These are phyloP conservation scores for Salicornia ramosissima DNA, from an alignment of 148 eudicot genomes.

Conservation along the genomic window DNA sequence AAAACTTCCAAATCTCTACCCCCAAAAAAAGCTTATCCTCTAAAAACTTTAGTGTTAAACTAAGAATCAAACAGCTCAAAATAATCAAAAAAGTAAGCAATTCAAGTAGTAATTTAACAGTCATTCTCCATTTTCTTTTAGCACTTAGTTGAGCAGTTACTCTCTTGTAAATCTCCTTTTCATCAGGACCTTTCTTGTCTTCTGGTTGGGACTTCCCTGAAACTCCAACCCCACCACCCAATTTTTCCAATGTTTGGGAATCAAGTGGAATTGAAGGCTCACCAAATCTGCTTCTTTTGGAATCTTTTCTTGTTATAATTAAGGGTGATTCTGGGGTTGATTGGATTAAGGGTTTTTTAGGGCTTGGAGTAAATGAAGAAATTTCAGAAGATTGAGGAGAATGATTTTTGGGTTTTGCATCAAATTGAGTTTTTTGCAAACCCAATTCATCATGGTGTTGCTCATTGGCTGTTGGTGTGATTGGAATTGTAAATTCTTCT, in stretches of 20 bases:
- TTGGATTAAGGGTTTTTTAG: slow-evolving; percentile 45
- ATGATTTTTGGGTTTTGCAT: slow-evolving; percentile 3
- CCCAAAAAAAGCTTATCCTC: slow-evolving; percentile 35
- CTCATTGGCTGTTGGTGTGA: slow-evolving; percentile 8
- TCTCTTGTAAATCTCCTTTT: slow-evolving; percentile 58
- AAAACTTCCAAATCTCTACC: slow-evolving; percentile 67
- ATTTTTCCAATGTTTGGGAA: slow-evolving; percentile 16
- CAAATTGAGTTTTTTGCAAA: slow-evolving; percentile 10
- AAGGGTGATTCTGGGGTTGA: slow-evolving; percentile 36
- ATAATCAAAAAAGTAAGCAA: slow-evolving; percentile 42
- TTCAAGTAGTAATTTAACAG: slow-evolving; percentile 49
- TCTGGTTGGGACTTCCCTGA: too few relatives aligned
- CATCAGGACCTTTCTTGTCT: slow-evolving; percentile 39
- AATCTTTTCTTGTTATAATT: slow-evolving; percentile 32
- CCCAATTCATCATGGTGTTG: slow-evolving; percentile 11
- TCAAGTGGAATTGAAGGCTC: slow-evolving; percentile 53
- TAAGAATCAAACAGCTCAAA: slow-evolving; percentile 36
- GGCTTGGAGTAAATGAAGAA: slow-evolving; percentile 31
- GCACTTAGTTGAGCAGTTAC: slow-evolving; percentile 50
- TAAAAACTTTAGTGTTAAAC: slow-evolving; percentile 41
- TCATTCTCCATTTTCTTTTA: slow-evolving; percentile 43
- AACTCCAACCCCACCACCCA: slow-evolving; percentile 8
- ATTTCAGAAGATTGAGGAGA: slow-evolving; percentile 41
- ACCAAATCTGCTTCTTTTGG: slow-evolving; percentile 61
- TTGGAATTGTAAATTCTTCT: slow-evolving; percentile 26